These are phyloP conservation scores for Xylaria flabelliformis DNA, from an alignment of 495 filamentous ascomycete genomes.

Conservation along the genomic window DNA sequence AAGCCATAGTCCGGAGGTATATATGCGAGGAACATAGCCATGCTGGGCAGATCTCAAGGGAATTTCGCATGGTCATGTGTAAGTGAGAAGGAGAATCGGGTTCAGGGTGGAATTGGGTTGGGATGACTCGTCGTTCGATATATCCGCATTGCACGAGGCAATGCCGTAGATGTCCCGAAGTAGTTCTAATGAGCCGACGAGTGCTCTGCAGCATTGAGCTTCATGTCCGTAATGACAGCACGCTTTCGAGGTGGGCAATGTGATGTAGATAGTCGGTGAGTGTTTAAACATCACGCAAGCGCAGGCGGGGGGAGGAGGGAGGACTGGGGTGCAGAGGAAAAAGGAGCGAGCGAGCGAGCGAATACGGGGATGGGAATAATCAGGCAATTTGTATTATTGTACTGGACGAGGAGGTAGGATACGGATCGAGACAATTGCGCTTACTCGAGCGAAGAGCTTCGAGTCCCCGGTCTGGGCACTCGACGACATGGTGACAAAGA, in stretches of 20 bases:
- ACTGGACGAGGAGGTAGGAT: slow-evolving; percentile 3
- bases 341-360: too few species aligned
- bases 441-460: slow-evolving; percentile 98
- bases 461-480: slow-evolving; percentile 84
- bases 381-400: background rate
- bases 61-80: slow-evolving; percentile 38
- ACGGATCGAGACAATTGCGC: slow-evolving; percentile 47
- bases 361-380: background rate
- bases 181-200: slow-evolving; percentile 2
- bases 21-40: slow-evolving; percentile 58
- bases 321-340: background rate
- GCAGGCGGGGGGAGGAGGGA: background rate
- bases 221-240: background rate
- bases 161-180: background rate
- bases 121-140: background rate
- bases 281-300: slow-evolving; percentile 4
- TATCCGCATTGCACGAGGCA: slow-evolving; percentile 1
- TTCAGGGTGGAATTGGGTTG: background rate
- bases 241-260: background rate
- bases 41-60: slow-evolving; percentile 36
- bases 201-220: slow-evolving; percentile 1
- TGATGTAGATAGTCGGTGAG: background rate
- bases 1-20: slow-evolving; percentile 49
- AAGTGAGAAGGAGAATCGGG: slow-evolving; percentile 23
- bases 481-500: slow-evolving; percentile 44